These are phyloP conservation scores for Arabidopsis lyrata DNA, from an alignment of 441 rosid genomes.

Conservation along the genomic window DNA sequence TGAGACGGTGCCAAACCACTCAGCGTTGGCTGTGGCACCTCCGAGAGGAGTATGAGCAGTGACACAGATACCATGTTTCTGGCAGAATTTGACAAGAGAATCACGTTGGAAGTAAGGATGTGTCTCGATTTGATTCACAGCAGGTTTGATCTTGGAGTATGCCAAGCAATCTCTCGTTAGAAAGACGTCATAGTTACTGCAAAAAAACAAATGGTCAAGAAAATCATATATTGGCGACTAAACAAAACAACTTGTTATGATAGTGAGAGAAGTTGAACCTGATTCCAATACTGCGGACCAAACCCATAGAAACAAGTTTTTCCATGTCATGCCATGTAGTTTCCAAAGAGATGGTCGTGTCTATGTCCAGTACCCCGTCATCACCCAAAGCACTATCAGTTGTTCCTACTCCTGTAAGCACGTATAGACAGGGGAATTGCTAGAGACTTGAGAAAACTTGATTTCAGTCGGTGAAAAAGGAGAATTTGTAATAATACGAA, in stretches of 20 bases:
- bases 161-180: constrained; percentile 93
- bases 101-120: constrained; percentile 96
- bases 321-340: constrained; percentile 97
- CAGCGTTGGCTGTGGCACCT: constrained; percentile 78
- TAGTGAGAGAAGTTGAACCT: constrained; percentile 52
- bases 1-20: constrained; percentile 81
- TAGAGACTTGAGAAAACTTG: not conserved
- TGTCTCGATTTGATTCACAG: constrained; percentile 92
- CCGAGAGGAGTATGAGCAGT: constrained; percentile 95
- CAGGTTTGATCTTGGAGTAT: constrained; percentile 92
- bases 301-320: constrained; percentile 82
- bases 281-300: constrained; percentile 93
- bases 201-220: not conserved
- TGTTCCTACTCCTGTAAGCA: constrained; percentile 74
- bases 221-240: not conserved
- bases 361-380: constrained; percentile 86
- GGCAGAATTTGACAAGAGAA: constrained; percentile 91
- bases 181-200: constrained; percentile 92
- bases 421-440: not conserved
- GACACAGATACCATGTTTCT: constrained; percentile 80
- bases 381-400: constrained; percentile 78
- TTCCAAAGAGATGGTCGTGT: constrained; percentile 82
- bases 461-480: not conserved
- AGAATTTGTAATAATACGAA: not conserved
- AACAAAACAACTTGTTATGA: not conserved